These are phyloP conservation scores for Chaetomiaceae sp. DNA, from an alignment of 2,329 filamentous ascomycete species.

Conservation along the genomic window DNA sequence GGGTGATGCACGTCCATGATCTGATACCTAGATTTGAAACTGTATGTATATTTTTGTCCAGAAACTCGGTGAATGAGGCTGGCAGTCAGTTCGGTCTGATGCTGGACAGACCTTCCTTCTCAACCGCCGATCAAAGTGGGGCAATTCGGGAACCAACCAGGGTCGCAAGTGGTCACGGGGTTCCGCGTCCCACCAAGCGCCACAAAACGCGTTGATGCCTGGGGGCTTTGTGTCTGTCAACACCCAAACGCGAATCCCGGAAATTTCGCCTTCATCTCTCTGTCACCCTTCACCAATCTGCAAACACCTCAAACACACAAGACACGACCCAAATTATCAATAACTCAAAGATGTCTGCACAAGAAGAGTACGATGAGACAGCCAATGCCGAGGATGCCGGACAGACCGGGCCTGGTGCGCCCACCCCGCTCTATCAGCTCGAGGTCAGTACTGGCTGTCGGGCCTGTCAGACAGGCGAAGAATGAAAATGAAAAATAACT, in stretches of 20 bases:
- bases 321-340: neutral
- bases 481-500: too few species aligned
- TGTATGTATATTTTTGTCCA: too few species aligned
- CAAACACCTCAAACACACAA: neutral
- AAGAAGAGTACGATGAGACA: constrained; percentile 64
- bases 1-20: too few species aligned
- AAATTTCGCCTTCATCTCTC: neutral
- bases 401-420: constrained; percentile 81
- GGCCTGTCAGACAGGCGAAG: neutral
- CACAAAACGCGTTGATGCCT: constrained; percentile 16
- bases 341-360: constrained; percentile 37
- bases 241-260: constrained; percentile 6
- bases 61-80: too few species aligned
- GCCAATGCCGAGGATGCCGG: constrained; percentile 64
- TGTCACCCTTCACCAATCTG: neutral
- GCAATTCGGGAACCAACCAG: too few species aligned
- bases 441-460: constrained; percentile 56
- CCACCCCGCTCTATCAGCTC: constrained; percentile 77
- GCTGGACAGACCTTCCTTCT: too few species aligned
- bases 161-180: constrained; percentile 22
- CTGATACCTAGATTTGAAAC: too few species aligned
- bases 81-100: too few species aligned
- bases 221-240: constrained; percentile 17
- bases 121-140: too few species aligned
- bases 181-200: constrained; percentile 11